A percentile compares a stretch with the other conserved stretches of the same genome.
These are phyloP conservation scores for Torulaspora maleeae DNA, from an alignment of 805 yeast species.

Conservation along the genomic window DNA sequence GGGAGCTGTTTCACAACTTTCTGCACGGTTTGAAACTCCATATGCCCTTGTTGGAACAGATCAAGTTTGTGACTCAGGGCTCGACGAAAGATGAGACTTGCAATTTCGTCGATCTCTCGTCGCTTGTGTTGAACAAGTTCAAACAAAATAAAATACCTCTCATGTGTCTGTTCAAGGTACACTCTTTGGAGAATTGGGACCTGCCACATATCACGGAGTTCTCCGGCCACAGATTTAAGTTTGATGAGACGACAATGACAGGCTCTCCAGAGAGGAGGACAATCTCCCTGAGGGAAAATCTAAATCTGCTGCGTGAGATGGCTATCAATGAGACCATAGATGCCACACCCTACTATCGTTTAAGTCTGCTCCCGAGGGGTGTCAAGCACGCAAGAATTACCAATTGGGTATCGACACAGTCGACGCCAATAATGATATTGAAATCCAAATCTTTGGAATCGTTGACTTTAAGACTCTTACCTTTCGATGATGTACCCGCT, in stretches of 20 bases:
- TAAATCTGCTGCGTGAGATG: conserved; percentile 18
- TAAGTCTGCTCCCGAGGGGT: conserved; percentile 24
- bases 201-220: conserved; percentile 20
- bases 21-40: conserved; percentile 11
- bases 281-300: conserved; percentile 14
- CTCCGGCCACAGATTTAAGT: conserved; percentile 28
- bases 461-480: conserved; percentile 18
- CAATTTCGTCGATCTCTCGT: conserved; percentile 23
- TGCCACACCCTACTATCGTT: conserved; percentile 26
- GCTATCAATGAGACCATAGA: conserved; percentile 22
- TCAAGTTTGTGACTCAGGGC: conserved; percentile 14
- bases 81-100: conserved; percentile 15
- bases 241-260: conserved; percentile 18
- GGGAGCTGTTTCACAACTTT: conserved; percentile 9
- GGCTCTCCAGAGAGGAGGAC: conserved; percentile 14
- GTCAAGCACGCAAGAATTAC: conserved; percentile 17
- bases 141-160: conserved; percentile 11
- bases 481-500: conserved; percentile 10
- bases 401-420: conserved; percentile 25
- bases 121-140: conserved; percentile 17
- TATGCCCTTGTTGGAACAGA: conserved; percentile 13
- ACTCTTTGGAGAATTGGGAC: conserved; percentile 28
- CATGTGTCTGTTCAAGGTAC: conserved; percentile 19
- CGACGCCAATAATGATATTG: conserved; percentile 21
- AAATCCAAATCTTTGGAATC: conserved; percentile 18